phyloP scores from a whole-genome alignment of 805 yeast genomes.

The Kodamaea restingae region DNA sequence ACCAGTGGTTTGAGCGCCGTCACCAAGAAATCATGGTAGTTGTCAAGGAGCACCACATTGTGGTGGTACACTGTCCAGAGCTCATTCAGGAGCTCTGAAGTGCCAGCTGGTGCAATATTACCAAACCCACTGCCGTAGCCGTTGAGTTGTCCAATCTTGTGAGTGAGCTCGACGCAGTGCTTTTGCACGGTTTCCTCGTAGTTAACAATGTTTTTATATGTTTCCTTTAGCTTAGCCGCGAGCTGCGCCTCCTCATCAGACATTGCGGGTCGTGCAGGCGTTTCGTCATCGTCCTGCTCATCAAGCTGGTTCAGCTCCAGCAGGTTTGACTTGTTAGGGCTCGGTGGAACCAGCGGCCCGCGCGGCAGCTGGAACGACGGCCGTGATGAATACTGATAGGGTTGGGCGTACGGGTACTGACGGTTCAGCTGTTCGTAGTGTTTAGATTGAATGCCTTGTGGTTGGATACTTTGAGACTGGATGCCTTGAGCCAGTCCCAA shows the following conservation, averaged over 20 bases:
- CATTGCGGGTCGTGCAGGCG: conserved; percentile 24
- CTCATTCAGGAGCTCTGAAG: conserved; percentile 53
- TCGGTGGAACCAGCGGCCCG: conserved; percentile 2
- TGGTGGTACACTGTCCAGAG: conserved; percentile 70
- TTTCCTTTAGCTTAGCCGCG: conserved; percentile 68
- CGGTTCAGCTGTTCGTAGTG: too few relatives aligned
- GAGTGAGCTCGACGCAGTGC: conserved; percentile 57
- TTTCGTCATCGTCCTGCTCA: conserved; percentile 4
- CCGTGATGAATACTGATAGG: background rate
- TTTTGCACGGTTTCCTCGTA: conserved; percentile 68
- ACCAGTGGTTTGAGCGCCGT: conserved; percentile 65
- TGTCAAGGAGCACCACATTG: conserved; percentile 61
- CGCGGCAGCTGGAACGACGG: conserved; percentile 2
- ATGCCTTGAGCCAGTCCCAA: too few relatives aligned
- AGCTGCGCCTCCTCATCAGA: conserved; percentile 61
- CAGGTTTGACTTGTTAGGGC: conserved; percentile 3
- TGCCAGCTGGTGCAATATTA: conserved; percentile 17
- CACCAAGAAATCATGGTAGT: conserved; percentile 66
- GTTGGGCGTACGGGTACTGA: too few relatives aligned
- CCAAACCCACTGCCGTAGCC: conserved; percentile 3
- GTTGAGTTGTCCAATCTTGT: conserved; percentile 41
- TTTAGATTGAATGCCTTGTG: too few relatives aligned
- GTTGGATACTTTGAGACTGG: too few relatives aligned
- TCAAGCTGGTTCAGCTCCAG: conserved; percentile 5
- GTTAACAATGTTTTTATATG: conserved; percentile 64